Evolutionary conservation across 1,284 basidiomycete species (phyloP).

Genomic region (Fomitopsis pinicola): DNA sequence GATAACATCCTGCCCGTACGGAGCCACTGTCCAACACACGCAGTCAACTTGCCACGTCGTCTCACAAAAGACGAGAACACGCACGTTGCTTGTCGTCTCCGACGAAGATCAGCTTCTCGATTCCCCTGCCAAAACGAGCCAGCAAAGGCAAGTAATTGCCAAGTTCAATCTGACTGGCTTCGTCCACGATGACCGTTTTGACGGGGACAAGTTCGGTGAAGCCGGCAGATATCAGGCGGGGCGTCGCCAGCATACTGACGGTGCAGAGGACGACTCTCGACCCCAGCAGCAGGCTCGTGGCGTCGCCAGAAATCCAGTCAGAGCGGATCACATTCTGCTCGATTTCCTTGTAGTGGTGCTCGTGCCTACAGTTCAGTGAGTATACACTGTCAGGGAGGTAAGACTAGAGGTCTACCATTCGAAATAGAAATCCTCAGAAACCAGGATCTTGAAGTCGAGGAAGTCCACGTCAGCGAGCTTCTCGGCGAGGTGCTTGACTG

Average conservation of each 20-base stretch:
- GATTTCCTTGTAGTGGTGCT: conserved; percentile 55
- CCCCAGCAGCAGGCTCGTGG: conserved; percentile 27
- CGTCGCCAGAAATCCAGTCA: conserved; percentile 32
- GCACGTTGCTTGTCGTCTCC: conserved; percentile 45
- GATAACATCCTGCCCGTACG: conserved; percentile 39
- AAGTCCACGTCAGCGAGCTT: conserved; percentile 35
- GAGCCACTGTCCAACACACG: conserved; percentile 34
- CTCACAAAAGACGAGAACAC: conserved; percentile 11
- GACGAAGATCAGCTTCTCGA: conserved; percentile 38
- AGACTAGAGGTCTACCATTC: conserved; percentile 54
- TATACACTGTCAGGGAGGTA: background rate
- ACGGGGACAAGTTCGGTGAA: no score
- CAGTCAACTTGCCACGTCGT: background rate
- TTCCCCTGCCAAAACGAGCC: conserved; percentile 20
- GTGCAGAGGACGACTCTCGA: conserved; percentile 61
- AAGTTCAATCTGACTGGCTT: no score
- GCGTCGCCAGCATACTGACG: conserved; percentile 61
- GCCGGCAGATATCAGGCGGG: conserved; percentile 10
- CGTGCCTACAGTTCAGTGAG: conserved; percentile 48
- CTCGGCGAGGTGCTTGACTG: conserved; percentile 52
- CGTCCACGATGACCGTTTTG: no score
- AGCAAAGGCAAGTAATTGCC: conserved; percentile 33
- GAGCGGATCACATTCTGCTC: conserved; percentile 47
- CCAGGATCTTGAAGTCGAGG: conserved; percentile 35
- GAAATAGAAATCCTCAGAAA: conserved; percentile 49